These are phyloP conservation scores for Mortierella sp. DNA, from an alignment of 371 early-diverging fungal species.

Conservation along the genomic window DNA sequence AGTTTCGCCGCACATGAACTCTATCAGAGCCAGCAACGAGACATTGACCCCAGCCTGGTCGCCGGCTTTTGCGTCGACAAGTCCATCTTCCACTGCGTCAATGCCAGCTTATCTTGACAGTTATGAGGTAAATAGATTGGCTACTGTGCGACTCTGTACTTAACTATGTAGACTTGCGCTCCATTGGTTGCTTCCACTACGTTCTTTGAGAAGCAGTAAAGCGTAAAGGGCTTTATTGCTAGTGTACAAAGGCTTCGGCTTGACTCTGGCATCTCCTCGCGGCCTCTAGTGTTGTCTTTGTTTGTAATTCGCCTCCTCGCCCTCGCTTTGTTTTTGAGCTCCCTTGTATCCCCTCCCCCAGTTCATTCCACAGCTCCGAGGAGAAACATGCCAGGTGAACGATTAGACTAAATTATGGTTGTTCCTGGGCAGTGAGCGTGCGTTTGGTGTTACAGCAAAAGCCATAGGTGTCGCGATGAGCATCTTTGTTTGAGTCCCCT, in stretches of 20 bases:
- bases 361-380: no score
- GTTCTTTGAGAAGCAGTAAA: no score
- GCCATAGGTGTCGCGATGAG: no score
- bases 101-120: slow-evolving; percentile 41
- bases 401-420: neutral
- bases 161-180: no score
- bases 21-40: slow-evolving; percentile 7
- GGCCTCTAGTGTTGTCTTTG: neutral
- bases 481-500: neutral
- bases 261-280: no score
- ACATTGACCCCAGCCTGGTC: slow-evolving; percentile 30
- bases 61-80: slow-evolving; percentile 21
- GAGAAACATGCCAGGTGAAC: neutral
- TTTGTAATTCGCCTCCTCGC: neutral
- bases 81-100: slow-evolving; percentile 41
- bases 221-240: no score
- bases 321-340: neutral
- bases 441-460: no score
- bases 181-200: no score
- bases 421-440: no score
- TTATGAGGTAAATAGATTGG: slow-evolving; percentile 29
- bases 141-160: neutral
- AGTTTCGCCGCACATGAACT: slow-evolving; percentile 33
- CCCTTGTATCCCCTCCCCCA: no score
- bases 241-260: no score